These are phyloP conservation scores for Cladobotryum mycophilum DNA, from an alignment of 2,329 filamentous ascomycete genomes.

Conservation along the genomic window DNA sequence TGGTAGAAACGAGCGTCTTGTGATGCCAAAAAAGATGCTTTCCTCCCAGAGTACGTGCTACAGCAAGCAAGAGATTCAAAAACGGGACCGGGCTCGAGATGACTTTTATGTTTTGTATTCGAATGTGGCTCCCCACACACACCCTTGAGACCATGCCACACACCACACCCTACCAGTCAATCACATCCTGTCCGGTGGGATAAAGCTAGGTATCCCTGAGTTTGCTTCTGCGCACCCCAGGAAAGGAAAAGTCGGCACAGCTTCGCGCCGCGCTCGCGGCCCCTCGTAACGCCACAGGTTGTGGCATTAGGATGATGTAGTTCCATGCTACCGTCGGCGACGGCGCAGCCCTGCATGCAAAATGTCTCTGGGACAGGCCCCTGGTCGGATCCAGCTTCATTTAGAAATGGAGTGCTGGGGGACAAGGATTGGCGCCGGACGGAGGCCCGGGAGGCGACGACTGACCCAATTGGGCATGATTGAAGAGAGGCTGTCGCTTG, in stretches of 20 bases:
- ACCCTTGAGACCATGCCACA: not conserved
- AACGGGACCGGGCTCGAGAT: not conserved
- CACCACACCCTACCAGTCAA: not conserved
- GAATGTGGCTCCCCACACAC: not conserved
- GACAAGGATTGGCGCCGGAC: not conserved
- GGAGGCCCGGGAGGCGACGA: not conserved
- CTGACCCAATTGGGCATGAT: not conserved
- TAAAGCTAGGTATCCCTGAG: not conserved
- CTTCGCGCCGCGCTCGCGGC: not conserved
- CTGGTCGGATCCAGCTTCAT: not conserved
- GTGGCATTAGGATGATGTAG: not conserved
- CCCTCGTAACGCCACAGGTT: not conserved
- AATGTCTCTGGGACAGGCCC: not conserved
- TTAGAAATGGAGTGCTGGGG: not conserved
- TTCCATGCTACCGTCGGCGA: not conserved
- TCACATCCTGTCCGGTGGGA: not conserved
- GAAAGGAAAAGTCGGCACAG: not conserved
- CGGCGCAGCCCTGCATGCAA: not conserved
- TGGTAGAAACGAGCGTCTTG: slow-evolving; percentile 7
- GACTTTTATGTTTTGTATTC: not conserved
- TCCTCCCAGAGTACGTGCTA: not conserved
- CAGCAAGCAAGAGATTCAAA: not conserved
- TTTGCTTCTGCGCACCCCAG: not conserved
- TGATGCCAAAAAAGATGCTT: not conserved
- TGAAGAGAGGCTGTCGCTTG: too few relatives aligned